Evolutionary conservation across 116 monocot species (phyloP), one percentile per base, ranked within the genome.

Genomic region (Posidonia oceanica): DNA sequence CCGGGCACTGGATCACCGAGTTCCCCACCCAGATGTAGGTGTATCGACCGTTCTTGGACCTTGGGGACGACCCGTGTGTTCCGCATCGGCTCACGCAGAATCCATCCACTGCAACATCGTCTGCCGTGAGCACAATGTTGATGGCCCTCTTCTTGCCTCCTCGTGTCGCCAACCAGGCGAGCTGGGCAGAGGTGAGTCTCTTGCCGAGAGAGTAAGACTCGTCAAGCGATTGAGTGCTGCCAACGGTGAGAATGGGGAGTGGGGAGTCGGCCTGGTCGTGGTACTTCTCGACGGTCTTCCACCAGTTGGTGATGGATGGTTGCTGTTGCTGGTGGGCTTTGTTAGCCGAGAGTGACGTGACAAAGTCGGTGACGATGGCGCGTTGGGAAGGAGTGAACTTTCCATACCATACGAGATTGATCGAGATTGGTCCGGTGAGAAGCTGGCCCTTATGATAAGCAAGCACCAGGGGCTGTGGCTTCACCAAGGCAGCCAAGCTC

Each of bases 301-400:
- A 94, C 94, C 90, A 94, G 7, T 80, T 39, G 22, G 82, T 55
- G 0, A 94, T 83, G 2, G 85, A 78, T 2, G 78, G 77, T 38
- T 74, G 69, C 3, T 54, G 53, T 53, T 20, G 61, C 20, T 39
- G 0, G 29, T 61, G 20, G 36, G n/a, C 48, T 2, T 77, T n/a
- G 14, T 18, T 22, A 51, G 51, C 3, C 13, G 76, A 73, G n/a
- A 86, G 64, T 3, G 83, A 80, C 12, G 69, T 3, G 66, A 82
- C 11, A 79, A 82, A 82, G 77, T 82, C 75, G 64, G 74, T 12
- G 77, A 82, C 21, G 69, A 72, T 72, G 63, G 82, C 57, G 4
- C 68, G 75, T 61, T 83, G 75, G n/a, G 78, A 13, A 14, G 78
- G 17, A 20, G 75, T 51, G 75, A 83, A 83, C 17, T 53, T 58